These are phyloP conservation scores for Phylloporus arenicola DNA, from an alignment of 768 basidiomycete genomes.

Conservation along the genomic window DNA sequence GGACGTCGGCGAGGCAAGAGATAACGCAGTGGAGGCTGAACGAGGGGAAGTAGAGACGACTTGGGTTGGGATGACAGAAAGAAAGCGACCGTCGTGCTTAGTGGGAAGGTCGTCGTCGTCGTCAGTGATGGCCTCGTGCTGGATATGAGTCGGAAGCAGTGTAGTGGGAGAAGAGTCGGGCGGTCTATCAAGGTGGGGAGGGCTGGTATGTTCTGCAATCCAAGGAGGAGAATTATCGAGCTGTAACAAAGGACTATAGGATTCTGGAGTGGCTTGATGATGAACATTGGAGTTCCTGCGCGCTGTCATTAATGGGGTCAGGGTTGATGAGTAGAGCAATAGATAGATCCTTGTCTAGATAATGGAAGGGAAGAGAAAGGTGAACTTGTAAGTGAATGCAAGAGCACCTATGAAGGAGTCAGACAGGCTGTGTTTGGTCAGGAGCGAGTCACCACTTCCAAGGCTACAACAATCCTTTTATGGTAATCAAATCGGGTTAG, in stretches of 20 bases:
- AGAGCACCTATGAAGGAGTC: constrained; percentile 21
- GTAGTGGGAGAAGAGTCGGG: constrained; percentile 5
- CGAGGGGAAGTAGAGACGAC: constrained; percentile 12
- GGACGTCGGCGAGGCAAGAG: constrained; percentile 9
- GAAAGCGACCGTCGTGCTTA: constrained; percentile 25
- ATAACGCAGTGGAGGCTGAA: constrained; percentile 7
- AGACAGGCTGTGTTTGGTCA: constrained; percentile 20
- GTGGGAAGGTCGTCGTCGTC: constrained; percentile 22
- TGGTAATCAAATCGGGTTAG: constrained; percentile 2
- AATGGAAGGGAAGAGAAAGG: constrained; percentile 7
- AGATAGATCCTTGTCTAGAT: constrained; percentile 16
- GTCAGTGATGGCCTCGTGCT: constrained; percentile 7
- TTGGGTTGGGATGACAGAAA: constrained; percentile 12
- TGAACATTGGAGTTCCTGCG: constrained; percentile 21
- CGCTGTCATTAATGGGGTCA: constrained; percentile 29
- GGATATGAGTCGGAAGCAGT: constrained; percentile 9
- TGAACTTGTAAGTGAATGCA: constrained; percentile 32
- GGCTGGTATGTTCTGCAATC: constrained; percentile 8
- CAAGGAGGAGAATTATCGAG: constrained; percentile 28
- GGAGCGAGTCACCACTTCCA: constrained; percentile 25
- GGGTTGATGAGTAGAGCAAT: constrained; percentile 12
- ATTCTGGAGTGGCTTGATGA: constrained; percentile 17
- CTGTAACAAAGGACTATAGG: constrained; percentile 28
- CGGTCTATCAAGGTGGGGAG: constrained; percentile 6
- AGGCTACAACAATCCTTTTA: constrained; percentile 12